These are phyloP conservation scores for Lodderomyces beijingensis DNA, from an alignment of 1,139 yeast genomes.

Conservation along the genomic window DNA sequence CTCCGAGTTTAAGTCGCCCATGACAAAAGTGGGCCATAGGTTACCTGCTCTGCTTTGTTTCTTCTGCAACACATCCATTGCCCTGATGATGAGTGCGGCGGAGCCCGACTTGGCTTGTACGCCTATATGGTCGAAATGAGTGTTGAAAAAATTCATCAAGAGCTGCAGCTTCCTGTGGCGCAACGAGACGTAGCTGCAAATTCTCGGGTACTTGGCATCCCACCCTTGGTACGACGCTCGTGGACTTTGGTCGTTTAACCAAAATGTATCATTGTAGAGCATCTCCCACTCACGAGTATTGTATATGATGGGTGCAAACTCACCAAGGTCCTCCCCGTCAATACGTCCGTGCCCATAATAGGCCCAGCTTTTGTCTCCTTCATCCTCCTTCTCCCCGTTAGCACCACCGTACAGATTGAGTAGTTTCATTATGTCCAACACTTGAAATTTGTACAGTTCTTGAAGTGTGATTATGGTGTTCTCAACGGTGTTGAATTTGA, in stretches of 20 bases:
- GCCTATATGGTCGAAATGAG: constrained; percentile 59
- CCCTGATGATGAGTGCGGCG: constrained; percentile 41
- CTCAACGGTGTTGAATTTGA: constrained; percentile 20
- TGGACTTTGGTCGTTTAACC: constrained; percentile 30
- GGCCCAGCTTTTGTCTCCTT: constrained; percentile 17
- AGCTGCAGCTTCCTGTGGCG: constrained; percentile 24
- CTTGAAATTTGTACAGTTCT: constrained; percentile 32
- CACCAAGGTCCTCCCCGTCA: constrained; percentile 30
- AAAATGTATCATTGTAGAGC: constrained; percentile 27
- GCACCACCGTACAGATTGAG: constrained; percentile 20
- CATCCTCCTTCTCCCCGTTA: background rate
- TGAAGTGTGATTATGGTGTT: constrained; percentile 33
- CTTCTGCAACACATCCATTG: constrained; percentile 18
- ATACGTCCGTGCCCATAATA: constrained; percentile 33
- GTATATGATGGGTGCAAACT: constrained; percentile 32
- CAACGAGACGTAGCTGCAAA: constrained; percentile 43
- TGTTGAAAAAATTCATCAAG: constrained; percentile 44
- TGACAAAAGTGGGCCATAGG: constrained; percentile 33
- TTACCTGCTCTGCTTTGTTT: constrained; percentile 21
- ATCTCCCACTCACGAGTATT: constrained; percentile 29
- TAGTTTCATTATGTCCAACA: constrained; percentile 27
- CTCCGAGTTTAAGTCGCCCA: constrained; percentile 54
- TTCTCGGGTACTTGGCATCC: constrained; percentile 52
- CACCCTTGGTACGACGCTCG: constrained; percentile 39
- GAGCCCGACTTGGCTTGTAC: constrained; percentile 42